Evolutionary conservation across 225 moss, liverwort and hornwort genomes (phyloP), one percentile per base, ranked within the genome.

Genomic region (Thuidium tamariscinum): DNA sequence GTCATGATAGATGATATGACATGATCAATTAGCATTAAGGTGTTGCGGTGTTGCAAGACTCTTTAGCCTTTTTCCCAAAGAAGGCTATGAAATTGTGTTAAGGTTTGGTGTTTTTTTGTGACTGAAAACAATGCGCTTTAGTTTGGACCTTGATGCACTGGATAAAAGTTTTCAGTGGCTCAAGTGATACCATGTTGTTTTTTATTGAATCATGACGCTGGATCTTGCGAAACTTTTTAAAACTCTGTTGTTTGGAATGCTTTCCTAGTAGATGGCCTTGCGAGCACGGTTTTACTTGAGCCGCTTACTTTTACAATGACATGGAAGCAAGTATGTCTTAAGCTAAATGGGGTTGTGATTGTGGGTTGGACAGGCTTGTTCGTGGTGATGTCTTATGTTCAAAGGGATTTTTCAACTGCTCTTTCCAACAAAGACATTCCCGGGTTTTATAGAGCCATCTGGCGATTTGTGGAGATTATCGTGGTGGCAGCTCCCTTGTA

Each of bases 381-480:
- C 89, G 97, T 98, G 82, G 91, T 95, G 78, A 95, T 98, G 90
- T 98, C 97, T 7, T 98, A 95, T 68, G 94, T 96, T 66, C 97
- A 98, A 77, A 93, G 97, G 74, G 97, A 98, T 68, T 95, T 98
- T 83, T 95, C 96, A 51, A 96, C 97, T 30, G 97, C 97, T 68
- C 96, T 98, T 41, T 98, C 97, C 34, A 85, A 91, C 88, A 98
- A 96, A 91, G 92, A 98, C 75, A 93, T 95, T 77, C 87, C 90
- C 29, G 97, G 97, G 73, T 98, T 98, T 74, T 96, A 96, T 73
- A 88, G 29, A 87, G 93, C 97, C 74, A 94, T 96, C 61, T 91
- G 95, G 97, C 90, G 86, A 89, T 98, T 98, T 86, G 93, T 94
- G 70, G 93, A 91, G 83, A 94, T 98, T 26, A 95, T 98, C 26